A percentile compares a stretch with the other conserved stretches of the same genome.
These are phyloP conservation scores for Antrodiella citrinella DNA, from an alignment of 768 basidiomycete genomes.

Conservation along the genomic window DNA sequence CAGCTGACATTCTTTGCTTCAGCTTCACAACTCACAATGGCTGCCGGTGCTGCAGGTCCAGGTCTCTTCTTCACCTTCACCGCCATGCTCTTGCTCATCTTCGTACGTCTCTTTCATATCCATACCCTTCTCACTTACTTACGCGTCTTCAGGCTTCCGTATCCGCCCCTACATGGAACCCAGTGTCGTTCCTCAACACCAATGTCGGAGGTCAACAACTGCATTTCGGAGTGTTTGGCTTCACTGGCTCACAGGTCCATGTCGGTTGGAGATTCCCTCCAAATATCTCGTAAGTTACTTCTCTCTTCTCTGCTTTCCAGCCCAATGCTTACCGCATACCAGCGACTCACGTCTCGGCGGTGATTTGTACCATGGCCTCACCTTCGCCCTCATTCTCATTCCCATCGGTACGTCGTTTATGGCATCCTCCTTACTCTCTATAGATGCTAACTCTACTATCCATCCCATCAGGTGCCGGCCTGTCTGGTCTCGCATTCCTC, in stretches of 20 bases:
- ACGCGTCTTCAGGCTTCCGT: slow-evolving; percentile 48
- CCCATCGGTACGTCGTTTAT: slow-evolving; percentile 48
- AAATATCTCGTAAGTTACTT: slow-evolving; percentile 34
- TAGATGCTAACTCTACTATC: slow-evolving; percentile 7
- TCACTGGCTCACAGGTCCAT: slow-evolving; percentile 42
- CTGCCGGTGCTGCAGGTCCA: slow-evolving; percentile 53
- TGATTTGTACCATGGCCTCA: slow-evolving; percentile 56
- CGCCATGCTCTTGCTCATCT: slow-evolving; percentile 60
- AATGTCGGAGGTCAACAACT: slow-evolving; percentile 27
- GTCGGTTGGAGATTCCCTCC: slow-evolving; percentile 53
- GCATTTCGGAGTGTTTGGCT: slow-evolving; percentile 74
- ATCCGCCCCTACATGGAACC: slow-evolving; percentile 67
- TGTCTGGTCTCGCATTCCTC: slow-evolving; percentile 56
- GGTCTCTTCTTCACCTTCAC: slow-evolving; percentile 67
- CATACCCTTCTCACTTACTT: neutral
- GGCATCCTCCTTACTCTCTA: neutral
- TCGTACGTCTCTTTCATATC: slow-evolving; percentile 37
- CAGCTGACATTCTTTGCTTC: too few relatives aligned
- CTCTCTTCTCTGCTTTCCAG: neutral
- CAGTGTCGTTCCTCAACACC: slow-evolving; percentile 59
- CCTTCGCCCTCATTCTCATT: slow-evolving; percentile 67
- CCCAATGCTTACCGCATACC: neutral
- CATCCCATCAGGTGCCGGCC: slow-evolving; percentile 43
- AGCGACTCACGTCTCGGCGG: slow-evolving; percentile 43
- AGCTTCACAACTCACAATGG: slow-evolving; percentile 27